Percentiles rank a stretch among this genome's conserved stretches.
Evolutionary conservation across 2,329 filamentous ascomycete species (phyloP).

Genomic region (Fusarium avenaceum): DNA sequence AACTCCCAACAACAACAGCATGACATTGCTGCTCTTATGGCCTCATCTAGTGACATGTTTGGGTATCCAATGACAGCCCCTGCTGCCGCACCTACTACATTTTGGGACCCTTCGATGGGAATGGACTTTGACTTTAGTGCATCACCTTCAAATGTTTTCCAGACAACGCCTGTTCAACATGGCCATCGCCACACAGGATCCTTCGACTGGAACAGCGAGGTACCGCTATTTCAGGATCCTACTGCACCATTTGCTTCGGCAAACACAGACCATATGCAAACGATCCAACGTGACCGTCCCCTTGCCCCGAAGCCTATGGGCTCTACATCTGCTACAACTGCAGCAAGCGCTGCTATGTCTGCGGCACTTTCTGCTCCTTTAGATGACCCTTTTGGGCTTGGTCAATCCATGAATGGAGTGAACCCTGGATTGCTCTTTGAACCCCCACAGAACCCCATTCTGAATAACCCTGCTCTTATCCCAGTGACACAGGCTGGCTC

Average conservation of each 20-base stretch:
- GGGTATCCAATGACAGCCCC: slow-evolving; percentile 72
- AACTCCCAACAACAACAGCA: slow-evolving; percentile 60
- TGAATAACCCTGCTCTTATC: slow-evolving; percentile 57
- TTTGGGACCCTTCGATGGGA: slow-evolving; percentile 71
- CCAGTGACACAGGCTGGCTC: slow-evolving; percentile 49
- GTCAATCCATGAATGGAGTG: slow-evolving; percentile 63
- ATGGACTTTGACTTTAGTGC: slow-evolving; percentile 72
- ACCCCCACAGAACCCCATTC: slow-evolving; percentile 62
- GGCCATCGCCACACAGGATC: slow-evolving; percentile 64
- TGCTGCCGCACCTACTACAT: slow-evolving; percentile 63
- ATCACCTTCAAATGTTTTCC: slow-evolving; percentile 60
- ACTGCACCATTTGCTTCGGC: slow-evolving; percentile 51
- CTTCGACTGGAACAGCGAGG: slow-evolving; percentile 69
- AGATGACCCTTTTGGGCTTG: slow-evolving; percentile 66
- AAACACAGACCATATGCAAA: slow-evolving; percentile 55
- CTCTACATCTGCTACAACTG: slow-evolving; percentile 45
- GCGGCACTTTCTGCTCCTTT: slow-evolving; percentile 59
- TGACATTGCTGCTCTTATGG: slow-evolving; percentile 63
- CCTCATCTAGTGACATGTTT: slow-evolving; percentile 68
- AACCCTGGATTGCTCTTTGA: slow-evolving; percentile 72
- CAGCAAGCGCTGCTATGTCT: slow-evolving; percentile 53
- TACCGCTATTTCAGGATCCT: slow-evolving; percentile 68
- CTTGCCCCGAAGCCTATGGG: slow-evolving; percentile 66
- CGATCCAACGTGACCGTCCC: slow-evolving; percentile 59
- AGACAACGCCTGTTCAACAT: slow-evolving; percentile 46